Evolutionary conservation across 495 filamentous ascomycete species (phyloP), one percentile per base, ranked within the genome.

Genomic region (Tetracladium marchalianum): DNA sequence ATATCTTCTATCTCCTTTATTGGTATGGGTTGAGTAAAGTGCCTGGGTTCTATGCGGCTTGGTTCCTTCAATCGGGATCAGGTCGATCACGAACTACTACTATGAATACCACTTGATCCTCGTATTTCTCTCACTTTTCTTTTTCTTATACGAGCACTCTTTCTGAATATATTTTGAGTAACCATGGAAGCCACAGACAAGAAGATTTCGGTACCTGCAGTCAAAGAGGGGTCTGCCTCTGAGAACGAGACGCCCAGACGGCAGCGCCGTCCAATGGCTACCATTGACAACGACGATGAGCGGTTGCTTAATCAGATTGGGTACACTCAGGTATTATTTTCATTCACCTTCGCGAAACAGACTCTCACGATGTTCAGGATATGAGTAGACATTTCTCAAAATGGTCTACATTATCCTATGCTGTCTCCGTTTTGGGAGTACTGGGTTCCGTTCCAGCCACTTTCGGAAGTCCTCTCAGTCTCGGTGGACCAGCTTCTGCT

Each of bases 321-420:
- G 15, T 84, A 84, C 59, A 76, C 72, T 55, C 80, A 82, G 67
- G 80, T 83, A 65, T 32, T 55, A 24, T 27, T 27, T 3, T 27
- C 3, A 3, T 27, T 27, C 7, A 3, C 7, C 35, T 37, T n/a
- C 35, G n/a, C n/a, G n/a, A n/a, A 36, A 33, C 49, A 16, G 38
- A 36, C 13, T 22, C 12, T 35, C 4, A 39, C 5, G 9, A 38
- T n/a, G 38, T 22, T 42, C 17, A 72, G 81, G 81, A 83, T 59
- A 49, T 85, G 5, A 64, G 66, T 44, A 70, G 81, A 35, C 77
- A 85, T 43, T 85, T 85, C 55, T 82, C 75, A 5, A 82, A 77
- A 70, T 85, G 78, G 78, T 85, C 81, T 4, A 85, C 81, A 1
- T 66, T 84, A 7, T 85, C 81, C 8, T 85, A 85, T 64, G 81